These are phyloP conservation scores for Suhomyces yuchorum DNA, from an alignment of 1,139 yeast genomes.

Conservation along the genomic window DNA sequence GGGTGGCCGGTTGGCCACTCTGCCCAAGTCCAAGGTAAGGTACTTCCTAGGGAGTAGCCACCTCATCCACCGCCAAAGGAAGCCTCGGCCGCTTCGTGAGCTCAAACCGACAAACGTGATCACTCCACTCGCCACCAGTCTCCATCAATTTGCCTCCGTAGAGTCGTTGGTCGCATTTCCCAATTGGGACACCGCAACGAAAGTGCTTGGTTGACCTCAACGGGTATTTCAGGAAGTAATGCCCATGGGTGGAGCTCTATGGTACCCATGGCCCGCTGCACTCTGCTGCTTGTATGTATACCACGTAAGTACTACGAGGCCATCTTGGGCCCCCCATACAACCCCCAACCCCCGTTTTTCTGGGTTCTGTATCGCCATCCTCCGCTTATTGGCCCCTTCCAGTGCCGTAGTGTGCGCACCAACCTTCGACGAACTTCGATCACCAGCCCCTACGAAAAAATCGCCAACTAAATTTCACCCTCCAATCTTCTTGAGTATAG, in stretches of 20 bases:
- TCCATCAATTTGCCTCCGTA: not conserved
- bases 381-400: not conserved
- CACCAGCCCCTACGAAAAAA: slow-evolving; percentile 16
- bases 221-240: not conserved
- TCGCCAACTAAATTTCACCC: slow-evolving; percentile 10
- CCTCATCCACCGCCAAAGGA: no score
- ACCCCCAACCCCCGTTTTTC: not conserved
- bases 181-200: not conserved
- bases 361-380: not conserved
- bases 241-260: not conserved
- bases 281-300: no score
- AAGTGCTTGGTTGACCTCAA: not conserved
- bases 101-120: not conserved
- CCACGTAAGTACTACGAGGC: no score
- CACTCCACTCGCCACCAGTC: not conserved
- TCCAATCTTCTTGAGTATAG: slow-evolving; percentile 11
- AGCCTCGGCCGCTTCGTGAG: no score
- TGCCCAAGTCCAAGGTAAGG: no score
- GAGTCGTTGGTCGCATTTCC: not conserved
- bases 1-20: no score
- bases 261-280: no score
- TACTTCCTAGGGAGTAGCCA: no score
- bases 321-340: not conserved
- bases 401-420: slow-evolving; percentile 10
- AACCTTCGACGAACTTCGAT: slow-evolving; percentile 14